Base-by-base conservation (phyloP, 1,284 basidiomycete genomes). In the Moniliophthora roreri region DNA sequence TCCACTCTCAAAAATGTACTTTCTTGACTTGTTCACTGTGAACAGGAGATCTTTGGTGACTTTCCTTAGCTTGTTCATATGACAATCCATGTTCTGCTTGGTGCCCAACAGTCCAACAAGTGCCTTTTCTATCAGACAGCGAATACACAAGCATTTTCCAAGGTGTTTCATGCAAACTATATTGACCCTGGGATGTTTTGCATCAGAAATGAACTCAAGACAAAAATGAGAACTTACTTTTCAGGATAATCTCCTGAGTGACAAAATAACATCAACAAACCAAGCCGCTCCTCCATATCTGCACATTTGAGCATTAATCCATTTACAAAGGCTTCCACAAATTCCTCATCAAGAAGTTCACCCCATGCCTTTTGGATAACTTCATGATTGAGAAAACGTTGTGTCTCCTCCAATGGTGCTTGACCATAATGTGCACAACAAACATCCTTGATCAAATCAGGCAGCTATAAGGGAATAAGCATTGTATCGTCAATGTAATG, bases 211-310 rank as follows among this genome's bases (percentile, higher is more conserved):
- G 21, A 36, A 4, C 50, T 24, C 36, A 4, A 26, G n/a, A n/a
- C n/a, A 36, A 36, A 41, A 11, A 13, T 37, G 34, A 26, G 13
- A 65, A 60, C 70, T 45, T 59, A 72, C 52, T 70, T 69, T 54
- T 70, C 67, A 2, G 65, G 67, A 53, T 70, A 70, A 53, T 70
- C 67, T 5, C 64, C 65, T 0, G 62, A 68, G 41, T 72, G 68
- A 0, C 63, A 71, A 24, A 72, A 68, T 6, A 69, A 60, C 0
- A 54, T 41, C 7, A 59, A 59, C 21, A 57, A 69, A 0, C 64
- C 13, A 0, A 51, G 32, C 1, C 62, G 39, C 0, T 8, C n/a
- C 2, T 62, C 54, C 1, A 53, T 54, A 46, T 70, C 62, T 13
- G 20, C 11, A 36, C 58, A 68, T 15, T 38, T 20, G 0, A 67